Conservation (phyloP, 2,329 filamentous ascomycete species). For the Ophiostoma tasmaniense region DNA sequence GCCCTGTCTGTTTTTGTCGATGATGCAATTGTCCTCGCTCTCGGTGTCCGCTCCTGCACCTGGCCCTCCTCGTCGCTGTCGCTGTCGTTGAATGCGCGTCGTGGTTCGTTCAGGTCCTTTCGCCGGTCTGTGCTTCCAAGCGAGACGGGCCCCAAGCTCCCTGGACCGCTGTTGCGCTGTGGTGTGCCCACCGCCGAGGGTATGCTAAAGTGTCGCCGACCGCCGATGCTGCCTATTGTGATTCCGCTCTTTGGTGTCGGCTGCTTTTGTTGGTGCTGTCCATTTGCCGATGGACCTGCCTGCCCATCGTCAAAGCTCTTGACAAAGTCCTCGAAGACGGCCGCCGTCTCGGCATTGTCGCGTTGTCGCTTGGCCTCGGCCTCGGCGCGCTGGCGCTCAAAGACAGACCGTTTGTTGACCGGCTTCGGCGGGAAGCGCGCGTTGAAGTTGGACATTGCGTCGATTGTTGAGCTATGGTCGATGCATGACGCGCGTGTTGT, state of each 20-base stretch:
- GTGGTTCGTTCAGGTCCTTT: neutral
- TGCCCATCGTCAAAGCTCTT: slow-evolving; percentile 59
- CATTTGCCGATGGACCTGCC: slow-evolving; percentile 21
- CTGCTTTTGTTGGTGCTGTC: slow-evolving; percentile 24
- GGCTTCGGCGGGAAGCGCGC: slow-evolving; percentile 29
- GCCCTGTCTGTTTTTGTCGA: slow-evolving; percentile 37
- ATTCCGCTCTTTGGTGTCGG: slow-evolving; percentile 25
- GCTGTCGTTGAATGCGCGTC: slow-evolving; percentile 23
- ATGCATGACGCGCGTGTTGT: neutral
- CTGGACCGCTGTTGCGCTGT: slow-evolving; percentile 49
- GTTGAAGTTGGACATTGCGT: slow-evolving; percentile 38
- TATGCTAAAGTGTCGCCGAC: slow-evolving; percentile 59
- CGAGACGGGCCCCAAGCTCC: slow-evolving; percentile 41
- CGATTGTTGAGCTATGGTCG: neutral
- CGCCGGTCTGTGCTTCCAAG: neutral
- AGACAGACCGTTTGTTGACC: slow-evolving; percentile 65
- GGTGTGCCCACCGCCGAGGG: slow-evolving; percentile 32
- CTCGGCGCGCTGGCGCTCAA: slow-evolving; percentile 81
- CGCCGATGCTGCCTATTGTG: slow-evolving; percentile 24
- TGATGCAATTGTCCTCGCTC: neutral
- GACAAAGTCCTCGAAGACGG: slow-evolving; percentile 79
- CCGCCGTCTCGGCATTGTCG: slow-evolving; percentile 79
- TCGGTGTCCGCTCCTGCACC: neutral
- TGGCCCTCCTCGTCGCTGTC: neutral
- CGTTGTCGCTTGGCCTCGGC: slow-evolving; percentile 78